Base-by-base conservation (phyloP, 2,329 filamentous ascomycete species). In the Fusarium goolgardi region DNA sequence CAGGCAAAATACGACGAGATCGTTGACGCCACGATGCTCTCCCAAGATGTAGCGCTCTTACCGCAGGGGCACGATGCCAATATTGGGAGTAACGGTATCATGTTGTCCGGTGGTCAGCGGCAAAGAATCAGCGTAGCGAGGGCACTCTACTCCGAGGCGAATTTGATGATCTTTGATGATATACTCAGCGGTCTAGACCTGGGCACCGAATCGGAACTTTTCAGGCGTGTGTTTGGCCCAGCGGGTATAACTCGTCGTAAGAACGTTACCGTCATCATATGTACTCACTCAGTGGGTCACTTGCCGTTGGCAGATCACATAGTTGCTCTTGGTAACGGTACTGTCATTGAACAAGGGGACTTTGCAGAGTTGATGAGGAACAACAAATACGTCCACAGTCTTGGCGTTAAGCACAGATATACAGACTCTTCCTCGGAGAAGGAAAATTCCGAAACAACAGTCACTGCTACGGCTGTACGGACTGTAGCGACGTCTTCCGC, bases 111-210 rank as follows among this genome's bases (percentile, higher is more conserved):
- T 2, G 82, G 82, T 0, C 81, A 83, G 60, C 73, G 73, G 44
- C 76, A 80, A 5, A 74, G 79, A 3, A 69, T 79, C 0, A 71
- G 72, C 20, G 72, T 85, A 3, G 83, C 83, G 0, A 75, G 83
- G 0, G 83, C 83, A 1, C 62, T 85, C 0, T 86, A 83, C 64
- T 75, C 78, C 1, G 70, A 76, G 13, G 72, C 75, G 0, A 67
- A 81, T 15, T 69, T 84, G 31, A 63, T 83, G 35, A 63, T 86
- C 1, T 70, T 85, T 8, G 83, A 85, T 59, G 83, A 85, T 34
- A 71, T 78, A 0, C 76, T 85, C 10, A 81, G 81, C 29, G 81
- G 78, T 0, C 68, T 84, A 0, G 83, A 85, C 60, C 73, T 78
- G 3, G 72, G 80, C 4, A 86, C 84, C 0, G 80, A 82, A 50